phyloP scores from a whole-genome alignment of 345 rosid species.

The Adansonia digitata region DNA sequence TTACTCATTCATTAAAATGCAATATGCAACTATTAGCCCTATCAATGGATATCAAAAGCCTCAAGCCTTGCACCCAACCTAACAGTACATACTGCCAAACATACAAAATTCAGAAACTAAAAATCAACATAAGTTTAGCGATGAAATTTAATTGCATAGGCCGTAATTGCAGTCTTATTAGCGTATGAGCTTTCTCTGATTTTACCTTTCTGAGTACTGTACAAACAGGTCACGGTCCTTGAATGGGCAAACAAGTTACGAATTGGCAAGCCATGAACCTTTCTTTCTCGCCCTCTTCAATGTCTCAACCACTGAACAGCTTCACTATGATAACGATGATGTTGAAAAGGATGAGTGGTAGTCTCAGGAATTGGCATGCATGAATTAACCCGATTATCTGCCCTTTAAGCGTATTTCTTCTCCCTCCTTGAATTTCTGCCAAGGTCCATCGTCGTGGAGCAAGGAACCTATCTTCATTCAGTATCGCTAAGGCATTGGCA shows the following conservation, averaged over 20 bases:
- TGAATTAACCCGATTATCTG: constrained; percentile 43
- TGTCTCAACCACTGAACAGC: constrained; percentile 33
- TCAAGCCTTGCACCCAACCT: no score
- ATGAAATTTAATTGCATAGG: background rate
- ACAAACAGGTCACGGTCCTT: no score
- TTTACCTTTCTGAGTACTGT: background rate
- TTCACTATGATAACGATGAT: constrained; percentile 33
- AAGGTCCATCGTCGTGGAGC: constrained; percentile 37
- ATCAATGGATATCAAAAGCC: no score
- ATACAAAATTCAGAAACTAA: no score
- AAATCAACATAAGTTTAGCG: no score
- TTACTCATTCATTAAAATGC: no score
- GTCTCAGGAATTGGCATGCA: constrained; percentile 43
- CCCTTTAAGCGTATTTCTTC: constrained; percentile 33
- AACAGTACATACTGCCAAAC: no score
- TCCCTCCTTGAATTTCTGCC: constrained; percentile 35
- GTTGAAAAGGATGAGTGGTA: constrained; percentile 41
- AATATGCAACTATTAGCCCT: no score
- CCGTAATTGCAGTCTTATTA: background rate
- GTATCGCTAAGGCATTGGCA: constrained; percentile 44
- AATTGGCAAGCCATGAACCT: background rate
- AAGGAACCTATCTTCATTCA: constrained; percentile 47
- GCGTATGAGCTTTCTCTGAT: background rate
- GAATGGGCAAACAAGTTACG: background rate
- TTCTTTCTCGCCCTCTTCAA: background rate